Conservation (phyloP, 1,284 basidiomycete species). For the Cerrena zonata region DNA sequence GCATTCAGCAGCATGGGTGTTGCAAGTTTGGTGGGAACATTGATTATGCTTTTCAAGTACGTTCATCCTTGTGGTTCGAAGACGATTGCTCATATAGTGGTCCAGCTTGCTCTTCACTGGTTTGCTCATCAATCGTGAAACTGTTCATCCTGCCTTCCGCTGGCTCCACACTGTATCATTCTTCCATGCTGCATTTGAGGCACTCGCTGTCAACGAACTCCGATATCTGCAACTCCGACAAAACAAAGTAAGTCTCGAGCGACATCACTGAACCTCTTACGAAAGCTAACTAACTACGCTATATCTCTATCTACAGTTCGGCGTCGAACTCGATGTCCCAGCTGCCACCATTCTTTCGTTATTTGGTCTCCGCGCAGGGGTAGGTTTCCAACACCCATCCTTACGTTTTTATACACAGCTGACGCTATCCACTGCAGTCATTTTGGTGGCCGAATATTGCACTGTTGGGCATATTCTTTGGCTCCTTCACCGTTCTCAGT, state of each 20-base stretch:
- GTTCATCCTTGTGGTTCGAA: constrained; percentile 27
- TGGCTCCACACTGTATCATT: constrained; percentile 91
- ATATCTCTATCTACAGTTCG: constrained; percentile 77
- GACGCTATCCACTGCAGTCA: constrained; percentile 43
- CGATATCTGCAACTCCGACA: constrained; percentile 90
- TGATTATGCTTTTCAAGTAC: constrained; percentile 97
- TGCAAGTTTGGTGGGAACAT: constrained; percentile 86
- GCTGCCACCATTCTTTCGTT: constrained; percentile 88
- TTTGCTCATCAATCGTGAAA: constrained; percentile 88
- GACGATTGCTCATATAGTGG: constrained; percentile 38
- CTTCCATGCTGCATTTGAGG: constrained; percentile 99
- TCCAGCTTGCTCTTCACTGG: constrained; percentile 95
- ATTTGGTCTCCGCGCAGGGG: constrained; percentile 83
- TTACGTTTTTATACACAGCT: constrained; percentile 1
- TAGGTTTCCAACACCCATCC: constrained; percentile 26
- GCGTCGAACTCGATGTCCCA: constrained; percentile 88
- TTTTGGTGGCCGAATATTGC: constrained; percentile 95
- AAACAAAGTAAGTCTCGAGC: constrained; percentile 57
- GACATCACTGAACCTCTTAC: background rate
- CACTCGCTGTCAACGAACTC: constrained; percentile 90
- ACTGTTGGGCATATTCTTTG: constrained; percentile 79
- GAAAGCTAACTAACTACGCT: background rate
- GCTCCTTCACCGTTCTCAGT: constrained; percentile 66
- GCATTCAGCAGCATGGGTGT: constrained; percentile 81
- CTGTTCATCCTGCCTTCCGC: constrained; percentile 64